Evolutionary conservation across 2,329 filamentous ascomycete genomes (phyloP).

Genomic region (Plectosphaerella plurivora): DNA sequence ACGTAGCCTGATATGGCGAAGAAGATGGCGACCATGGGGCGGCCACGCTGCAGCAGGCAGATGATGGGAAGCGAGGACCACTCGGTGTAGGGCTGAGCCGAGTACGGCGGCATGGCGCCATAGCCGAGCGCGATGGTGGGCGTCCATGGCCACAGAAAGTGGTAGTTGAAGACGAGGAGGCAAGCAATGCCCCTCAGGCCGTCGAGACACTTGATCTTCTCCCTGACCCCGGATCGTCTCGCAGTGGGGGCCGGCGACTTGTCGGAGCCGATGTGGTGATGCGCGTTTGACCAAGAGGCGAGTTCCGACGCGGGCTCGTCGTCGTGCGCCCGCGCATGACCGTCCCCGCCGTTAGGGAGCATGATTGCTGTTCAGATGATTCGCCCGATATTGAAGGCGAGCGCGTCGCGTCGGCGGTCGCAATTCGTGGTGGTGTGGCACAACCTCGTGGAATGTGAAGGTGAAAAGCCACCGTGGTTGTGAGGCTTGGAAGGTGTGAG

Average conservation of each 20-base stretch:
- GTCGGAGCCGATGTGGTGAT: conserved; percentile 8
- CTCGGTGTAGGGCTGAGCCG: conserved; percentile 26
- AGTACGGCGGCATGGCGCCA: conserved; percentile 28
- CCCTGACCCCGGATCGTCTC: conserved; percentile 11
- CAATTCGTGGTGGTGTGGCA: too few species aligned
- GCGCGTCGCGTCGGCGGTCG: too few species aligned
- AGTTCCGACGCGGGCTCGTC: background rate
- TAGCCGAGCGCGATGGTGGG: conserved; percentile 33
- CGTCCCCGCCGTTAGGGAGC: conserved; percentile 7
- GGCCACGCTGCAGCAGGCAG: conserved; percentile 32
- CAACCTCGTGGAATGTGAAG: too few species aligned
- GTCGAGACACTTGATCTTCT: conserved; percentile 34
- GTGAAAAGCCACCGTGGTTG: too few species aligned
- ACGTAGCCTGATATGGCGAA: conserved; percentile 40
- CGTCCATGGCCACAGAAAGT: conserved; percentile 36
- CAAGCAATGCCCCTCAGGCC: conserved; percentile 36
- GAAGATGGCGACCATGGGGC: conserved; percentile 37
- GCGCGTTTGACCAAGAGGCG: conserved; percentile 1
- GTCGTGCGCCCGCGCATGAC: conserved; percentile 6
- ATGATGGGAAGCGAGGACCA: conserved; percentile 31
- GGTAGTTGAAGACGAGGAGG: conserved; percentile 36
- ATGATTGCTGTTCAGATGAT: conserved; percentile 1
- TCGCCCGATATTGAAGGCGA: too few species aligned
- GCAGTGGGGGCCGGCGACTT: conserved; percentile 2
- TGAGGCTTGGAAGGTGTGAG: too few species aligned